Conservation (phyloP, 1,284 basidiomycete species). For the Trichosporon sp. region DNA sequence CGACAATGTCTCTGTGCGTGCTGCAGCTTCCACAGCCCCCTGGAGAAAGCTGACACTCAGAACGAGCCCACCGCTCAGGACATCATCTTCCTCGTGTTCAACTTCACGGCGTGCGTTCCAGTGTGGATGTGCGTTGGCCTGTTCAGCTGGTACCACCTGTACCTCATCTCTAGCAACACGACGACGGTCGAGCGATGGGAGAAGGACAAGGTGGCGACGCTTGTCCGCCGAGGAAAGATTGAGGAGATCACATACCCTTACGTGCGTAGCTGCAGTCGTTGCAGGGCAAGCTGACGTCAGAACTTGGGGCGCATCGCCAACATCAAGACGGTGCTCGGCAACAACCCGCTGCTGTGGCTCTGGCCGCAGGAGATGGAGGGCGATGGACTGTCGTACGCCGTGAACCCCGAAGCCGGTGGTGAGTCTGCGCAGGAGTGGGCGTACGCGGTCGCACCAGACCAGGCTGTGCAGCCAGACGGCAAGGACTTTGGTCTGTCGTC, state of each 20-base stretch:
- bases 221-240: slow-evolving; percentile 80
- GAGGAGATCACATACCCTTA: slow-evolving; percentile 89
- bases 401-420: slow-evolving; percentile 73
- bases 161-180: slow-evolving; percentile 71
- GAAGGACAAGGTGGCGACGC: slow-evolving; percentile 84
- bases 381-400: slow-evolving; percentile 69
- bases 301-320: slow-evolving; percentile 72
- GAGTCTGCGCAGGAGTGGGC: slow-evolving; percentile 53
- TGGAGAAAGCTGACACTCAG: slow-evolving; percentile 49
- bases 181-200: slow-evolving; percentile 98
- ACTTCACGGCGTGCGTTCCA: slow-evolving; percentile 78
- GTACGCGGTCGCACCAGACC: slow-evolving; percentile 30
- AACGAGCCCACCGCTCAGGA: slow-evolving; percentile 65
- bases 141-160: slow-evolving; percentile 89
- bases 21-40: background rate
- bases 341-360: slow-evolving; percentile 72
- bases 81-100: slow-evolving; percentile 78
- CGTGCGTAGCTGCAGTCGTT: slow-evolving; percentile 53
- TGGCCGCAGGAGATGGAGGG: slow-evolving; percentile 60
- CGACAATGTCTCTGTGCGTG: slow-evolving; percentile 37
- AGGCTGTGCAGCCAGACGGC: background rate
- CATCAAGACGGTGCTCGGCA: slow-evolving; percentile 69
- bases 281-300: slow-evolving; percentile 50
- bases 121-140: slow-evolving; percentile 79
- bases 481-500: background rate